Base-by-base conservation (phyloP, 305 asterid species). In the Andrographis paniculata region DNA sequence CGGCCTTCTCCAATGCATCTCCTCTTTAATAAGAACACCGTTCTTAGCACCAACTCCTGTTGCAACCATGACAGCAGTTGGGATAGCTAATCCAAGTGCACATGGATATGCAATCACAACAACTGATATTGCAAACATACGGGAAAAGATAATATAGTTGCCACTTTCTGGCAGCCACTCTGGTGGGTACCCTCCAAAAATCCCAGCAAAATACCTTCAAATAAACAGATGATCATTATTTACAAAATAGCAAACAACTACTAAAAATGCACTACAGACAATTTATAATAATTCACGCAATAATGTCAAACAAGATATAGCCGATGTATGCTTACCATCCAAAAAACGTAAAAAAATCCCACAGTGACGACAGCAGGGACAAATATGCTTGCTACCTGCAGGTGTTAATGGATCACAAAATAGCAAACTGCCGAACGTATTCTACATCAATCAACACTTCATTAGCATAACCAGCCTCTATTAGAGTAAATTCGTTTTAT, bases 51-150 rank as follows among this genome's bases (percentile, higher is more conserved):
- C 99, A 65, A 92, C 97, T 17, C 99, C 99, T 13, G 99, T 87
- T 45, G 96, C 95, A 39, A 92, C 99, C 99, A 92, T 92, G 57
- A 92, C 94, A 62, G 99, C 99, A 5, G 99, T 92, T 60, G 99
- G 99, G 60, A 97, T 92, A 49, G 99, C 99, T 78, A 92, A 70
- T 17, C 99, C 99, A 77, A 92, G 97, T 50, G 99, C 99, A 56
- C 99, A 92, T 21, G 99, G 97, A 37, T 97, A 92, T 63, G 99
- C 94, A 63, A 92, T 78, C 63, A 92, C 99, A 17, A 92, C 83
- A 51, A 84, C 95, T 35, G 99, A 79, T 73, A 87, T 87, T 38
- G 99, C 72, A 70, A 91, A 91, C 99, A 87, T 91, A 60, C 87
- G 95, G 35, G 99, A 70, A 56, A 91, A 91, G 42, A 91, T 94